Evolutionary conservation across 1,284 basidiomycete species (phyloP).

Genomic region (Vanrija pseudolonga): DNA sequence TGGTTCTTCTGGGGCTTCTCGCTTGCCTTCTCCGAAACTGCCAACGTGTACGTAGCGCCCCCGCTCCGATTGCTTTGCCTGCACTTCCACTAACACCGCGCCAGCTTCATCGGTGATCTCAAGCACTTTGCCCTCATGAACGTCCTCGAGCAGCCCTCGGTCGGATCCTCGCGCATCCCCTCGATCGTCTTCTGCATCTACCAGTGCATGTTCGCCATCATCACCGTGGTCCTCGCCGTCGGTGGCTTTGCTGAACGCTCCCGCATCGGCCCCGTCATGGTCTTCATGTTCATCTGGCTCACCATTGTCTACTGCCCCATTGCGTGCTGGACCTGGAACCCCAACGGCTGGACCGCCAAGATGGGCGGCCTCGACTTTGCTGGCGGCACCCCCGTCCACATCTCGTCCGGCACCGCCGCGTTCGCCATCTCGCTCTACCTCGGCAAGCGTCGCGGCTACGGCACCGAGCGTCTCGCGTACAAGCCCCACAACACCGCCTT

Average conservation of each 20-base stretch:
- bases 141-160: constrained; percentile 71
- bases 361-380: constrained; percentile 87
- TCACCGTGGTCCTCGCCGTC: constrained; percentile 66
- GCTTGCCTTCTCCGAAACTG: constrained; percentile 52
- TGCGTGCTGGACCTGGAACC: constrained; percentile 93
- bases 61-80: neutral
- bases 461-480: constrained; percentile 84
- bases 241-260: constrained; percentile 91
- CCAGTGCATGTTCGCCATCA: constrained; percentile 51
- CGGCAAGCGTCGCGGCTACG: constrained; percentile 83
- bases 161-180: constrained; percentile 67
- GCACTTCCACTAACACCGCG: neutral
- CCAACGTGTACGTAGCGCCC: constrained; percentile 24
- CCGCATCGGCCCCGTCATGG: constrained; percentile 76
- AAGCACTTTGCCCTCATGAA: constrained; percentile 77
- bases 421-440: constrained; percentile 90
- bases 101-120: constrained; percentile 54
- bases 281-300: constrained; percentile 88
- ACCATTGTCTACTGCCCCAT: constrained; percentile 92
- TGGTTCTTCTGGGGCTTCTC: constrained; percentile 53
- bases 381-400: constrained; percentile 94
- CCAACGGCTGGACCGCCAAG: constrained; percentile 75
- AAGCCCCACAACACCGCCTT: constrained; percentile 78
- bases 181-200: constrained; percentile 80
- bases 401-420: constrained; percentile 82